Percentiles rank a stretch among this genome's conserved stretches.
Evolutionary conservation across 2,329 filamentous ascomycete species (phyloP).

Genomic region (Fusarium compactum): DNA sequence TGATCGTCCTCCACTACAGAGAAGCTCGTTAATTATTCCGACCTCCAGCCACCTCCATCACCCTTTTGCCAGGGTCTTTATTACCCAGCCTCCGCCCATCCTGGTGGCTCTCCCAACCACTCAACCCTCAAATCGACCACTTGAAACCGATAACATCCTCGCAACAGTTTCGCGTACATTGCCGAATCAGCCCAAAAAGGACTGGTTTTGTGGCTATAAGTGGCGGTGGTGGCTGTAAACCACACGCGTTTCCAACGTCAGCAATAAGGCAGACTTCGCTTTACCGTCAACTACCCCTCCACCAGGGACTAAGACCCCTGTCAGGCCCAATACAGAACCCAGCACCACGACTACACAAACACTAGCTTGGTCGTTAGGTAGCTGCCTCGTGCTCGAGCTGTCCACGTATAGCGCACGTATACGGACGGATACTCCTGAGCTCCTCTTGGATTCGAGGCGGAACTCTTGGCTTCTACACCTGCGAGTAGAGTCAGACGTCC

Average conservation of each 20-base stretch:
- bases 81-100: slow-evolving; percentile 33
- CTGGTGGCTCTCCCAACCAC: slow-evolving; percentile 29
- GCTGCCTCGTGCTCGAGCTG: slow-evolving; percentile 40
- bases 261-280: slow-evolving; percentile 30
- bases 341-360: slow-evolving; percentile 36
- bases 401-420: slow-evolving; percentile 43
- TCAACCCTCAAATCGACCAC: slow-evolving; percentile 19
- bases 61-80: slow-evolving; percentile 17
- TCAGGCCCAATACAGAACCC: slow-evolving; percentile 32
- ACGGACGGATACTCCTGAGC: slow-evolving; percentile 28
- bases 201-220: slow-evolving; percentile 26
- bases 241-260: slow-evolving; percentile 30
- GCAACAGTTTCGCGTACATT: slow-evolving; percentile 21
- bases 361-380: slow-evolving; percentile 42
- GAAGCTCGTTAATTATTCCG: slow-evolving; percentile 13
- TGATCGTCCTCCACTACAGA: slow-evolving; percentile 13
- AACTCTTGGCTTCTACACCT: slow-evolving; percentile 36
- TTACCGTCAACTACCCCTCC: slow-evolving; percentile 31
- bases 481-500: slow-evolving; percentile 31
- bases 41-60: slow-evolving; percentile 35
- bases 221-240: slow-evolving; percentile 38
- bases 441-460: slow-evolving; percentile 24
- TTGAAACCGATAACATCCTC: slow-evolving; percentile 35
- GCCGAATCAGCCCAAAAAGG: slow-evolving; percentile 20
- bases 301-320: slow-evolving; percentile 29